Evolutionary conservation across 768 basidiomycete genomes (phyloP).

Genomic region (Leccinum truebloodii): DNA sequence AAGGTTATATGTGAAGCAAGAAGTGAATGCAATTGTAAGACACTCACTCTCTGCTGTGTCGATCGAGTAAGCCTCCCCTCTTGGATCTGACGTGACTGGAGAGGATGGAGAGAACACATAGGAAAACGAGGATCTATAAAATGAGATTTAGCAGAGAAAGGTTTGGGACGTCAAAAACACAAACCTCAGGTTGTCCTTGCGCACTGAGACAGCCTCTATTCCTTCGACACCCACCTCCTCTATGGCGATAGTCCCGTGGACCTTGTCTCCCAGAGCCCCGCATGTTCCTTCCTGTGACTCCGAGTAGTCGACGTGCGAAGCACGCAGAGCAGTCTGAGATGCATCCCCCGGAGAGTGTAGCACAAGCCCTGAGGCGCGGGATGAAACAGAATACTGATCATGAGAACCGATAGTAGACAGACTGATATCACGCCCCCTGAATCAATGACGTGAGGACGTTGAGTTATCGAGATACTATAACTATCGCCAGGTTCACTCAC

Average conservation of each 20-base stretch:
- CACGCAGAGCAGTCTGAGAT: not conserved
- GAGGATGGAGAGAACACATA: not conserved
- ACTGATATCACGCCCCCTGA: constrained; percentile 1
- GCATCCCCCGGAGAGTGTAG: not conserved
- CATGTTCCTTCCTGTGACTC: not conserved
- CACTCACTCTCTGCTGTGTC: constrained; percentile 2
- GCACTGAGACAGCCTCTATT: not conserved
- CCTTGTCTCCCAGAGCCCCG: no score
- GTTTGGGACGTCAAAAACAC: not conserved
- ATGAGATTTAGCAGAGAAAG: not conserved
- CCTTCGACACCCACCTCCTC: not conserved
- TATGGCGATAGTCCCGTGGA: not conserved
- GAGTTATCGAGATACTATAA: not conserved
- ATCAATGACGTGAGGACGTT: not conserved
- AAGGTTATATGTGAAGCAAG: not conserved
- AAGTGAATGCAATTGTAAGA: not conserved
- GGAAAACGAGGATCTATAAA: constrained; percentile 1
- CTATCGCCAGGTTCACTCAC: constrained; percentile 6
- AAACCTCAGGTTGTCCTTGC: not conserved
- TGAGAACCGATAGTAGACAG: not conserved
- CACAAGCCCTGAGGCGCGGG: not conserved
- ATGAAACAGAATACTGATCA: not conserved
- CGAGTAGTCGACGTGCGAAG: not conserved
- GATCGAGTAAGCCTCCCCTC: not conserved
- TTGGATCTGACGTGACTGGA: not conserved